Base-by-base conservation (phyloP, 2,329 filamentous ascomycete species). In the Tolypocladium tundrense region DNA sequence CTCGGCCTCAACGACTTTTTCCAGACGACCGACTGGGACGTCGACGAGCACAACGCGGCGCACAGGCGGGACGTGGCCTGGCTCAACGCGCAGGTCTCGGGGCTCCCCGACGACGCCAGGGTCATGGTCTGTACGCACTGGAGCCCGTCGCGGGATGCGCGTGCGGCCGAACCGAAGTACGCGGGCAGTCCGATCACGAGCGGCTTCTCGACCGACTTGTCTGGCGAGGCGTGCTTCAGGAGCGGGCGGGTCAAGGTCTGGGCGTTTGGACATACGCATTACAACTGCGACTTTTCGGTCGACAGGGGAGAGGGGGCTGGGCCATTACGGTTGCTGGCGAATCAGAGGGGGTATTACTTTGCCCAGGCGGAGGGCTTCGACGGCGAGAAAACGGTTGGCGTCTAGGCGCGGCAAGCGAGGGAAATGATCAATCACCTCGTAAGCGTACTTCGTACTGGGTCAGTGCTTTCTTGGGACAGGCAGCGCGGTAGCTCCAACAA, bases 1-100 rank as follows among this genome's bases (percentile, higher is more conserved):
- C 64, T 73, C 41, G 70, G 75, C 0, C 61, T 83, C 10, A 79
- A 79, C 51, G 80, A 83, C 67, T 84, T 84, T 60, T 79, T 74
- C 61, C 63, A 74, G 1, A 81, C 73, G n/a, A 52, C 64, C 0
- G 65, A 70, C 6, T 79, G 77, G 75, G 65, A 67, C 14, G 61
- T 75, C 0, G 64, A 67, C 1, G 35, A 63, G 21, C 77, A 79
- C 63, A 72, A 69, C 40, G 64, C 58, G 4, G 67, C 69, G 9
- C 75, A 79, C 58, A 42, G 55, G 11, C 61, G 65, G 2, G 77
- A 80, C 56, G 54, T 79, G 0, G 61, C 61, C 0, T 80, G 77
- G 77, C 67, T 79, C 13, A 78, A 79, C 60, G 59, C 27, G 27
- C 27, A 31, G 27, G 27, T 31, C 6, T 5, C 27, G 27, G 27